phyloP scores from a whole-genome alignment of 2,329 filamentous ascomycete genomes.

The Xylaria sp. region DNA sequence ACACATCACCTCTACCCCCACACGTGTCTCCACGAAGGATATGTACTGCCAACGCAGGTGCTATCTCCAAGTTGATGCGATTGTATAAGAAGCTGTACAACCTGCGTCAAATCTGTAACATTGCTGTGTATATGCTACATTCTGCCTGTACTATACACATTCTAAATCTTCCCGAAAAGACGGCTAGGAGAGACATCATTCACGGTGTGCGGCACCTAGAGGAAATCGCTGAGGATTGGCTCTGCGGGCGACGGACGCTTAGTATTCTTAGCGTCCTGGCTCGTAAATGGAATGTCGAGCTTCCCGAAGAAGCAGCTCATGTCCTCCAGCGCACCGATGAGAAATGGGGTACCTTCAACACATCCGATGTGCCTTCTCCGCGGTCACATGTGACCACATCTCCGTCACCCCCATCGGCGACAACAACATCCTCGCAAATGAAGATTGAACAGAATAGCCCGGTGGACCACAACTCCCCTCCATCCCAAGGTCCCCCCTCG shows the following conservation, averaged over 20 bases:
- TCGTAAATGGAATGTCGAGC: slow-evolving; percentile 84
- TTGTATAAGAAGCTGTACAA: slow-evolving; percentile 93
- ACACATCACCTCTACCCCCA: slow-evolving; percentile 77
- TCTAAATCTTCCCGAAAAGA: slow-evolving; percentile 90
- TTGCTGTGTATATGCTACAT: slow-evolving; percentile 93
- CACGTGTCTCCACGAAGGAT: slow-evolving; percentile 90
- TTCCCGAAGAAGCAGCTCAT: slow-evolving; percentile 79
- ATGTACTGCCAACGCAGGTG: slow-evolving; percentile 85
- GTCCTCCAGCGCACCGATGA: slow-evolving; percentile 78
- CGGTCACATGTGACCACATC: slow-evolving; percentile 32
- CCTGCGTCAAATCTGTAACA: slow-evolving; percentile 91
- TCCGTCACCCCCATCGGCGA: slow-evolving; percentile 28
- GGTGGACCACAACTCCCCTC: slow-evolving; percentile 38
- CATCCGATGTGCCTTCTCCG: slow-evolving; percentile 63
- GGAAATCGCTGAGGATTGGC: slow-evolving; percentile 94
- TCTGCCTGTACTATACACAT: slow-evolving; percentile 94
- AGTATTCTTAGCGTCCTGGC: slow-evolving; percentile 83
- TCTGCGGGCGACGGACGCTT: slow-evolving; percentile 82
- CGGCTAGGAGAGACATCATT: slow-evolving; percentile 83
- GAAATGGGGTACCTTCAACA: slow-evolving; percentile 75
- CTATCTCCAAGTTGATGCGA: slow-evolving; percentile 91
- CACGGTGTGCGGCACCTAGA: slow-evolving; percentile 91
- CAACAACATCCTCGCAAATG: slow-evolving; percentile 22
- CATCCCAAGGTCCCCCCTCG: slow-evolving; percentile 31
- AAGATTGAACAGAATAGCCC: slow-evolving; percentile 41